Evolutionary conservation across 129 eudicot genomes (phyloP).

Genomic region (Tanacetum coccineum): DNA sequence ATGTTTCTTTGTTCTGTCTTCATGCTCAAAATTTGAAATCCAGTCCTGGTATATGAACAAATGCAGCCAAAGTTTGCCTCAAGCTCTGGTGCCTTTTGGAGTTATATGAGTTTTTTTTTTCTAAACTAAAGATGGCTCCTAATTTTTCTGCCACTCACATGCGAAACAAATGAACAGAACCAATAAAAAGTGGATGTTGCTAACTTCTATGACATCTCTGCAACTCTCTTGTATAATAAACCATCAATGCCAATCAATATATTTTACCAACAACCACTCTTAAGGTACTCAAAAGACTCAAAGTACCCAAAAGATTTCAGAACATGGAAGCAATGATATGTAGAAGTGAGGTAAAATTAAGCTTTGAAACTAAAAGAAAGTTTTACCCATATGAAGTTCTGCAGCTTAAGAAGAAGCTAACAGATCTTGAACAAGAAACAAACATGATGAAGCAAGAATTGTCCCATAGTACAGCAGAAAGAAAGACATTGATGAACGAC

Average conservation of each 20-base stretch:
- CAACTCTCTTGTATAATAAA: neutral
- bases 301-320: neutral
- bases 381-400: neutral
- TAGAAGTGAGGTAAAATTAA: conserved; percentile 13
- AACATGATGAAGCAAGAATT: conserved; percentile 37
- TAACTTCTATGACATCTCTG: conserved; percentile 2
- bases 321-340: conserved; percentile 13
- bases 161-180: neutral
- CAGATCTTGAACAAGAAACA: conserved; percentile 52
- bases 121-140: neutral
- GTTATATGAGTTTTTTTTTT: neutral
- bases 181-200: conserved; percentile 8
- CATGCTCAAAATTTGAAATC: neutral
- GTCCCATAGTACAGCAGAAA: conserved; percentile 34
- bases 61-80: conserved; percentile 22
- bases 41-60: neutral
- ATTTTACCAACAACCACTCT: neutral
- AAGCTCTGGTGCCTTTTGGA: conserved; percentile 17
- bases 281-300: neutral
- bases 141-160: conserved; percentile 3
- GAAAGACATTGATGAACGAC: conserved; percentile 41
- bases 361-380: too few species aligned
- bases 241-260: neutral
- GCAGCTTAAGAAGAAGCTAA: conserved; percentile 43
- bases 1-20: conserved; percentile 2